Percentiles rank a stretch among this genome's conserved stretches.
Conservation (phyloP, 1,284 basidiomycete genomes). For the Puccinia novopanici region DNA sequence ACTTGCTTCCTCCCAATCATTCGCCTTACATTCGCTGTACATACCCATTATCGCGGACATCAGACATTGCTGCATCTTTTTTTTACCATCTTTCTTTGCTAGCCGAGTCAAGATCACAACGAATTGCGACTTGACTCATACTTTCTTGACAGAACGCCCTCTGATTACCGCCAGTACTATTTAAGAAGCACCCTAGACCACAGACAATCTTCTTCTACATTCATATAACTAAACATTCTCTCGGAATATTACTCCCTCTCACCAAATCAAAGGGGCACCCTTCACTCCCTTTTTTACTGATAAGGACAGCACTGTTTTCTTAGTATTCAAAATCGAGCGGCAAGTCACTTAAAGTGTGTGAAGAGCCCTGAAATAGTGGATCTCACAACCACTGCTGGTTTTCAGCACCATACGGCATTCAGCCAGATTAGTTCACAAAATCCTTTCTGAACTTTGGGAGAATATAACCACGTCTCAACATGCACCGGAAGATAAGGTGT, state of each 20-base stretch:
- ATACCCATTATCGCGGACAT: not conserved
- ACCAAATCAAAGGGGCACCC: not conserved
- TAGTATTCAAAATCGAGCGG: not conserved
- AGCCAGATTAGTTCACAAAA: too few species aligned
- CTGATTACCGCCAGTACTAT: too few species aligned
- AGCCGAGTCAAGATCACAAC: not conserved
- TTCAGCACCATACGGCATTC: not conserved
- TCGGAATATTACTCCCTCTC: not conserved
- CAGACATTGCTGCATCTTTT: not conserved
- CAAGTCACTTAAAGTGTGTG: not conserved
- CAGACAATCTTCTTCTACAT: slow-evolving; percentile 16
- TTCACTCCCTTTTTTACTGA: too few species aligned
- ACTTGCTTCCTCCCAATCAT: too few species aligned
- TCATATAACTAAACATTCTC: not conserved
- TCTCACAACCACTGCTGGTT: not conserved
- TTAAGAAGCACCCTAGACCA: too few species aligned
- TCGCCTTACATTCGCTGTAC: not conserved
- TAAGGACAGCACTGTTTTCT: not conserved
- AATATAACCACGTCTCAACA: not conserved
- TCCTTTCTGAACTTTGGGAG: too few species aligned
- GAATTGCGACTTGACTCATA: not conserved
- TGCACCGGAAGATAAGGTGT: not conserved
- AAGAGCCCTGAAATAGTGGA: not conserved
- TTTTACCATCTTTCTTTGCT: not conserved
- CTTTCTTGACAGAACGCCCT: not conserved